These are phyloP conservation scores for Centella asiatica DNA, from an alignment of 129 eudicot species.

Conservation along the genomic window DNA sequence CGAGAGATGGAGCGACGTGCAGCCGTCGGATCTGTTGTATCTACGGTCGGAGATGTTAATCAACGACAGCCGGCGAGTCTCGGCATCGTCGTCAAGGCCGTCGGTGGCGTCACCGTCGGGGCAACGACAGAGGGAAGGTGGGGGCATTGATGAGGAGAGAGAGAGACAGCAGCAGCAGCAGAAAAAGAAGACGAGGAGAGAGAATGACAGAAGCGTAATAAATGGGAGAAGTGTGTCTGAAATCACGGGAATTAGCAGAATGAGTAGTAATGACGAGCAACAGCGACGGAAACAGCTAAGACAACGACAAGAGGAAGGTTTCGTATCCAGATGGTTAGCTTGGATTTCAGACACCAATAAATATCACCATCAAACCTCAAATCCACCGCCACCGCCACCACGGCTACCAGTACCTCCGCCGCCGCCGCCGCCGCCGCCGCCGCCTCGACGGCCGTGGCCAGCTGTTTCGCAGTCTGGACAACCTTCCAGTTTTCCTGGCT, in stretches of 20 bases:
- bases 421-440: no score
- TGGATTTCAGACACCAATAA: constrained; percentile 38
- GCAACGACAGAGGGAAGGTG: background rate
- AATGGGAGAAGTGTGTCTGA: constrained; percentile 96
- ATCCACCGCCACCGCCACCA: background rate
- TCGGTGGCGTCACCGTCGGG: constrained; percentile 6
- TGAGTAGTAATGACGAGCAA: constrained; percentile 32
- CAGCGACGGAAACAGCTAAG: constrained; percentile 13
- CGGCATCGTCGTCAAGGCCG: constrained; percentile 31
- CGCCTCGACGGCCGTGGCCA: no score
- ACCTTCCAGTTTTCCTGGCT: background rate
- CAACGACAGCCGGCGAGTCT: constrained; percentile 41
- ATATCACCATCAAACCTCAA: background rate
- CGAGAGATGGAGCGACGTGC: constrained; percentile 75
- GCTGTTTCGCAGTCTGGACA: background rate
- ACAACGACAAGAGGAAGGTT: constrained; percentile 28
- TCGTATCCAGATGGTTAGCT: constrained; percentile 56
- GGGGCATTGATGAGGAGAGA: constrained; percentile 20
- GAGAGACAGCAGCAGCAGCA: constrained; percentile 12
- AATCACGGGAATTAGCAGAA: constrained; percentile 76
- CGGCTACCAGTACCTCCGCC: no score
- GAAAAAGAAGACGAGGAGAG: background rate
- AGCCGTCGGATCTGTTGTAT: constrained; percentile 59
- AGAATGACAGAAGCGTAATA: constrained; percentile 55
- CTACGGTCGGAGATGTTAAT: constrained; percentile 54